Percentiles rank a stretch among this genome's conserved stretches.
Conservation (phyloP, 2,329 filamentous ascomycete species). For the Trichoderma sp. region DNA sequence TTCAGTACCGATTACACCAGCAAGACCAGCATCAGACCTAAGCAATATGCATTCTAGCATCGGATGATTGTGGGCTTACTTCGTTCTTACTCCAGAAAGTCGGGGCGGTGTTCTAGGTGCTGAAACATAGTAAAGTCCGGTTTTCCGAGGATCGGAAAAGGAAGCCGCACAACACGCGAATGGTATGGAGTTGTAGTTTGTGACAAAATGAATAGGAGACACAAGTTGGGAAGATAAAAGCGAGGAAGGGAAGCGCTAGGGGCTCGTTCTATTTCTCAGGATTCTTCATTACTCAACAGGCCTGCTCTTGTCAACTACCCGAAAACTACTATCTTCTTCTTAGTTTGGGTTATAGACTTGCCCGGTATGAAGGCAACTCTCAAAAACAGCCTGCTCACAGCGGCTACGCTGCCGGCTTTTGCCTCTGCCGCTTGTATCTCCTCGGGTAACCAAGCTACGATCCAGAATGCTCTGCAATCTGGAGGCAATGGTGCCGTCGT, state of each 20-base stretch:
- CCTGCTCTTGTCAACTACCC: not conserved
- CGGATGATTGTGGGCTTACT: constrained; percentile 12
- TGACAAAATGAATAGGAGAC: not conserved
- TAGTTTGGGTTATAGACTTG: not conserved
- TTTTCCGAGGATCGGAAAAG: not conserved
- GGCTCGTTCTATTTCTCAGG: not conserved
- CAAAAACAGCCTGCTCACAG: constrained; percentile 7
- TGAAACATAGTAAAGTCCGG: not conserved
- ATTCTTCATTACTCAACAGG: not conserved
- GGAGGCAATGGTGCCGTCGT: constrained; percentile 27
- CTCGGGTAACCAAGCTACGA: constrained; percentile 26
- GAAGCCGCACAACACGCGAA: not conserved
- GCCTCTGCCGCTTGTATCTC: constrained; percentile 25
- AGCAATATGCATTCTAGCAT: constrained; percentile 5
- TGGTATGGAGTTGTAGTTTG: not conserved
- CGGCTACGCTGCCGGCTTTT: not conserved
- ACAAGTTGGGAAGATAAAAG: not conserved
- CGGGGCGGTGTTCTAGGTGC: not conserved
- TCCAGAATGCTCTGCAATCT: constrained; percentile 25
- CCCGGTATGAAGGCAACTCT: not conserved
- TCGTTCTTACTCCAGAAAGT: not conserved
- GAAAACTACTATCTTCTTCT: not conserved
- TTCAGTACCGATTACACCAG: not conserved
- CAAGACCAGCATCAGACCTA: constrained; percentile 2
- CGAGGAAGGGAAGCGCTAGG: not conserved